Evolutionary conservation across 345 rosid genomes (phyloP).

Genomic region (Murraya koenigii): DNA sequence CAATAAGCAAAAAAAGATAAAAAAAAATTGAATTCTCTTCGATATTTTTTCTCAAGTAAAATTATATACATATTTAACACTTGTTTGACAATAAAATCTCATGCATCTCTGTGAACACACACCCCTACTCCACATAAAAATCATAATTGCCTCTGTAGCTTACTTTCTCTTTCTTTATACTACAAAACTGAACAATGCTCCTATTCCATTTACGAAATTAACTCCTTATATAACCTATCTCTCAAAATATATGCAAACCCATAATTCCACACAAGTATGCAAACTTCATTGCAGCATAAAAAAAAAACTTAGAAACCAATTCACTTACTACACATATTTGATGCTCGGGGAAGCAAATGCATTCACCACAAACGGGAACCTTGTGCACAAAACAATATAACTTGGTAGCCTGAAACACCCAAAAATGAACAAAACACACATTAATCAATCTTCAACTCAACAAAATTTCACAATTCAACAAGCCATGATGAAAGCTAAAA

Average conservation of each 20-base stretch:
- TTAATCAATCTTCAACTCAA: neutral
- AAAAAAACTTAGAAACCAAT: neutral
- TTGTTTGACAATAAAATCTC: neutral
- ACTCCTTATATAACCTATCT: neutral
- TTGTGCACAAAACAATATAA: slow-evolving; percentile 96
- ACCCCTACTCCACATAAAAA: neutral
- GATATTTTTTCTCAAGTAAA: neutral
- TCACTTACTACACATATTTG: slow-evolving; percentile 81
- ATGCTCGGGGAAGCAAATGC: slow-evolving; percentile 95
- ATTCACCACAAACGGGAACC: slow-evolving; percentile 97
- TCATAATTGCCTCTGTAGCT: neutral
- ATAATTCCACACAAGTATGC: neutral
- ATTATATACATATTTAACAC: neutral
- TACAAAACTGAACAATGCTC: neutral
- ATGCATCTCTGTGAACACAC: neutral
- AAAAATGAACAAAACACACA: neutral
- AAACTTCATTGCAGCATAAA: neutral
- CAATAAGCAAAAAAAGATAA: neutral
- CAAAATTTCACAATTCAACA: neutral
- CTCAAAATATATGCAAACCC: neutral
- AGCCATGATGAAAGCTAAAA: neutral
- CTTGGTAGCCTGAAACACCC: slow-evolving; percentile 80
- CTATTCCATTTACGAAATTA: neutral
- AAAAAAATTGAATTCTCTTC: neutral
- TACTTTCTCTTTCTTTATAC: neutral